Evolutionary conservation across 192 early-diverging fungal species (phyloP), one percentile per base, ranked within the genome.

Genomic region (Backusella westeae): DNA sequence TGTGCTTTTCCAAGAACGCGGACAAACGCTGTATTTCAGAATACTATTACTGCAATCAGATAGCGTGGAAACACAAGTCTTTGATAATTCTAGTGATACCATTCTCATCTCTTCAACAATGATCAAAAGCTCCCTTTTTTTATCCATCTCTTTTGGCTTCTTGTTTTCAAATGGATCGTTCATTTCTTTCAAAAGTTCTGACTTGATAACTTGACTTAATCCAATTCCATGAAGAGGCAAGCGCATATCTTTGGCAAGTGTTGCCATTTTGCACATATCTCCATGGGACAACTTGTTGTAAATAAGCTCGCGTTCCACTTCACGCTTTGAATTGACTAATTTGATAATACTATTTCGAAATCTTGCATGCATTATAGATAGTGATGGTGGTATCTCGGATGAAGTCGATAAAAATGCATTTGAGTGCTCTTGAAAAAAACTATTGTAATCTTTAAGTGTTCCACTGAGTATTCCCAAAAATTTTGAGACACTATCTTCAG

Each of bases 401-500:
- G 56, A 59, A n/a, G 41, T 17, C 21, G 44, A 26, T n/a, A 80
- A 42, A 19, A 80, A 80, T 36, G 71, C 79, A 59, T 68, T 38
- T 0, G 74, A 72, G 6, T 80, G 29, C 26, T 80, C 69, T 8
- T 75, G 29, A 19, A 76, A 39, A 49, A 76, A 67, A 32, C 9
- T 17, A 23, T 75, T 76, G 14, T 39, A 76, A 3, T 34, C 38
- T n/a, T 41, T 19, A 34, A 80, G 63, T 19, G 75, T 76, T 7
- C 42, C 67, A 32, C 42, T 35, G 21, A 80, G 65, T 53, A 76
- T 34, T 1, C 19, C 21, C 34, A 80, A 35, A n/a, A 72, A 80
- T 26, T 76, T 80, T 5, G 69, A 68, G 0, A 75, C 75, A 34
- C 74, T 80, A 34, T 80, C 75, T 52, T 80, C 79, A 4, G 79